phyloP scores from a whole-genome alignment of 345 rosid species.

The Salix udensis region DNA sequence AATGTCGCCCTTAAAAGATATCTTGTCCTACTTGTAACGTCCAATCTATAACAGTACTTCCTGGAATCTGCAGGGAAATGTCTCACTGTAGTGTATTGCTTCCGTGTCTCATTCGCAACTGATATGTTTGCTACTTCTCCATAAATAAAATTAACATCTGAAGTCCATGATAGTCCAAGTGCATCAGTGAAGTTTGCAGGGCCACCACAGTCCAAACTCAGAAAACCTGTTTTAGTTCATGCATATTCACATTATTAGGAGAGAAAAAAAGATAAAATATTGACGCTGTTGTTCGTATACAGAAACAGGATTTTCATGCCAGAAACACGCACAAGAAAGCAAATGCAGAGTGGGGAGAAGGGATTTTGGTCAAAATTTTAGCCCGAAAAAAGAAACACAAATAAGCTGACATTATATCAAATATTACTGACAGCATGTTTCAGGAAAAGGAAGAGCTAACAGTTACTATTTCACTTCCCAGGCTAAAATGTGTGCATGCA shows the following conservation, averaged over 20 bases:
- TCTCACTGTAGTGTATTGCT: slow-evolving; percentile 71
- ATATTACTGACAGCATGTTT: background rate
- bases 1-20: slow-evolving; percentile 94
- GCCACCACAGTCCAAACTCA: slow-evolving; percentile 95
- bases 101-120: slow-evolving; percentile 54
- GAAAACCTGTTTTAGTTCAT: slow-evolving; percentile 58
- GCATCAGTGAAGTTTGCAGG: slow-evolving; percentile 62
- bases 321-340: background rate
- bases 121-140: slow-evolving; percentile 69
- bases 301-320: slow-evolving; percentile 3
- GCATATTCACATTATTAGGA: background rate
- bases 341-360: too few relatives aligned
- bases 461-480: background rate
- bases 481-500: background rate
- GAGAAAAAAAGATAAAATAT: background rate
- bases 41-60: slow-evolving; percentile 82
- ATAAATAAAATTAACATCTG: slow-evolving; percentile 55
- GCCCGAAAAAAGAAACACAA: background rate
- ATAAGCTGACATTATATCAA: background rate
- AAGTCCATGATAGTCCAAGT: slow-evolving; percentile 74
- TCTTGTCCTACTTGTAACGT: slow-evolving; percentile 65
- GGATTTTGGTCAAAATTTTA: too few relatives aligned
- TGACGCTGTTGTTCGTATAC: background rate
- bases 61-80: slow-evolving; percentile 90
- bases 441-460: background rate